Evolutionary conservation across 2,329 filamentous ascomycete species (phyloP), one percentile per base, ranked within the genome.

Genomic region (Ascochyta clinopodiicola): DNA sequence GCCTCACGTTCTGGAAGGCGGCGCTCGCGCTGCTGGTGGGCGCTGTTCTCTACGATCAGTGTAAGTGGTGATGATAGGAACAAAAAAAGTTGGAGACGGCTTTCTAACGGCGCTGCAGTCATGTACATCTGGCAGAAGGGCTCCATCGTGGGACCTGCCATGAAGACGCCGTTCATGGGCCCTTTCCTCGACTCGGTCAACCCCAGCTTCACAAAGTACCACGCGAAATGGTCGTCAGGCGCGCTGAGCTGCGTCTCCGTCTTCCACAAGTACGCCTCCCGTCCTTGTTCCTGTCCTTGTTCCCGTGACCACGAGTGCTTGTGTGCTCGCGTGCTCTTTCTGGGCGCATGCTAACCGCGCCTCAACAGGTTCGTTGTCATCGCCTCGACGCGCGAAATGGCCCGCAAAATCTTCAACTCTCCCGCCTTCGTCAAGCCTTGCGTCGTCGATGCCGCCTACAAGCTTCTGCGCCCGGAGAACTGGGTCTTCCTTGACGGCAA

Each of bases 401-500:
- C 94, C 55, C 90, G 94, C 68, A 98, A 98, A 78, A 89, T 98
- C 68, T 93, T 98, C 85, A 98, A 97, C 79, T 96, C 93, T 19
- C 95, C 95, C 24, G 76, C 80, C 46, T 98, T 88, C 72, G 92
- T 96, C 75, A 97, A 97, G 81, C 95, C 95, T 37, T 98, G 93
- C 72, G 93, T 99, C 59, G 95, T 99, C 61, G 94, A 98, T 75
- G 87, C 89, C 56, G 95, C 95, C 19, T 88, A 92, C 79, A 98
- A 98, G 81, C 89, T 99, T 45, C 87, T 99, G 47, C 91, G 95
- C 56, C 85, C 88, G 58, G 89, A 90, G 70, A 97, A 97, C 81
- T 99, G 93, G 92, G 95, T 98, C 17, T 98, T 98, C 80, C 82
- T 99, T 63, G 94, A 98, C 73, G 95, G 95, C 71, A 96, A 93